phyloP scores from a whole-genome alignment of 208 protist genomes.

The Acanthamoeba sp. region DNA sequence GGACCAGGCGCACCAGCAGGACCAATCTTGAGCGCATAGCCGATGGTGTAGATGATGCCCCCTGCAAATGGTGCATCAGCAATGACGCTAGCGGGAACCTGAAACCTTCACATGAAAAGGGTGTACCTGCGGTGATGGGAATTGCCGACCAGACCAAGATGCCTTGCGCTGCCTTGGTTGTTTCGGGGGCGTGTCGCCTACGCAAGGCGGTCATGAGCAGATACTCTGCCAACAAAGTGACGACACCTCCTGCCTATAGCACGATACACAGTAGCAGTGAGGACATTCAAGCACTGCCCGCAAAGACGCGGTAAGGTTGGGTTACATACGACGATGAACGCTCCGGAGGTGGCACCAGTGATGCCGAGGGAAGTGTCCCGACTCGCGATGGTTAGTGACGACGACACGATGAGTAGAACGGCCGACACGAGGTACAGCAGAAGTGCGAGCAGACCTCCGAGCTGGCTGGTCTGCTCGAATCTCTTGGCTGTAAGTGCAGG shows the following conservation, averaged over 20 bases:
- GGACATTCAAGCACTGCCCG: background rate
- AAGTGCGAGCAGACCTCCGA: background rate
- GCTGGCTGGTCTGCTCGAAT: conserved; percentile 4
- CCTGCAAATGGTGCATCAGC: background rate
- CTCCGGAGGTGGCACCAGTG: background rate
- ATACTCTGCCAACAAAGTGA: conserved; percentile 3
- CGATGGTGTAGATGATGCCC: background rate
- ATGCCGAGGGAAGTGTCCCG: background rate
- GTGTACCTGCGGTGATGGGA: background rate
- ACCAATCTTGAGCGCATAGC: conserved; percentile 26
- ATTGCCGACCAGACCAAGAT: background rate
- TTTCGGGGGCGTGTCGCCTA: background rate
- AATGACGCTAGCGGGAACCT: no score
- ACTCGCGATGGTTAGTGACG: background rate
- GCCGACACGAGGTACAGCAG: background rate
- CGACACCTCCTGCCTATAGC: conserved; percentile 16
- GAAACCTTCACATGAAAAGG: background rate
- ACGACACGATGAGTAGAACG: conserved; percentile 16
- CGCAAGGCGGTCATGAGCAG: background rate
- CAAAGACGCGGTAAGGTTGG: background rate
- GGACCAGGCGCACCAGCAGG: background rate
- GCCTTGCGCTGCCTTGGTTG: conserved; percentile 13
- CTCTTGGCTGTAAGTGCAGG: background rate
- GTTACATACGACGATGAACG: background rate
- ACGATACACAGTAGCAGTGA: background rate